Evolutionary conservation across 495 filamentous ascomycete genomes (phyloP), one percentile per base, ranked within the genome.

Genomic region (Penicillium arizonense): DNA sequence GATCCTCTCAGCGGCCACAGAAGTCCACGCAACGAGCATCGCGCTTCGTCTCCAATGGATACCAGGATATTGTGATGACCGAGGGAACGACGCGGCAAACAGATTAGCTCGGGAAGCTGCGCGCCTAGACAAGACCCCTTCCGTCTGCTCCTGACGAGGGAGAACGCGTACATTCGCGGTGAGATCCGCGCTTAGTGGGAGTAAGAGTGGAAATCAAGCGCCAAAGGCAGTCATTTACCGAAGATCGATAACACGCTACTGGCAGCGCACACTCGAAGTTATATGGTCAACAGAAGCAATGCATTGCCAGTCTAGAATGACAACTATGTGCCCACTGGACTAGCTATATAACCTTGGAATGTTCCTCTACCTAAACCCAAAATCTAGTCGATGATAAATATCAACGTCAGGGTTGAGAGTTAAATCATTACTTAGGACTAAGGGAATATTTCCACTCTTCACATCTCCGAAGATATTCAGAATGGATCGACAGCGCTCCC

Each of bases 21-120:
- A 65, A 42, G 45, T 56, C 10, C 45, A 48, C 40, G 28, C 50
- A 3, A 20, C 12, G 26, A 32, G 24, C 16, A 55, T 55, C 14
- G n/a, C 18, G 18, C 52, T 64, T 4, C 55, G 52, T 39, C 55
- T 64, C 5, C 44, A 64, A 30, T 62, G 38, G 61, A 34, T 64
- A 8, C 57, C 51, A 14, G 61, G 61, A 28, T 36, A 60, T 10
- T 60, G 12, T 14, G 21, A 53, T 0, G 18, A 50, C 1, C 20
- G 41, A 5, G 49, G 53, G 12, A 60, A 60, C 36, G 45, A 60
- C 20, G 24, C 53, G n/a, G 49, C 50, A 20, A 53, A 56, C 30
- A 40, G 14, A 24, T 11, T 56, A 7, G 45, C 53, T 3, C 53
- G 50, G 21, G 44, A 56, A 1, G 50, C 58, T 1, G 46, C 58